A percentile compares a stretch with the other conserved stretches of the same genome.
Conservation (phyloP, 805 yeast species). For the Wickerhamomyces tratensis region DNA sequence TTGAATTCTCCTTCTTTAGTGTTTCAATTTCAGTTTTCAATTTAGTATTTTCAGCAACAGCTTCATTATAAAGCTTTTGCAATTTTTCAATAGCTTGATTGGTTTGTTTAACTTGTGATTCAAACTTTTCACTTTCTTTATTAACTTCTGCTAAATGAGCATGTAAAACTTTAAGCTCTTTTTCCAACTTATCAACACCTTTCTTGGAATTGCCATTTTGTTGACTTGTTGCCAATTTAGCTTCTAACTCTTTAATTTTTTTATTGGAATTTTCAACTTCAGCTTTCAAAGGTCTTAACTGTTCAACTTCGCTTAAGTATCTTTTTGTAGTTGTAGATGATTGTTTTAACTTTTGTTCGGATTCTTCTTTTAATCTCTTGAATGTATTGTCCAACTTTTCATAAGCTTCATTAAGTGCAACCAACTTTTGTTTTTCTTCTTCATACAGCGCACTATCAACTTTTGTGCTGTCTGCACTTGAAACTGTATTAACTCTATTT, state of each 20-base stretch:
- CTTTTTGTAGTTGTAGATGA: slow-evolving; percentile 14
- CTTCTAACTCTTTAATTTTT: slow-evolving; percentile 10
- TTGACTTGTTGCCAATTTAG: slow-evolving; percentile 2
- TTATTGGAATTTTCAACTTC: slow-evolving; percentile 9
- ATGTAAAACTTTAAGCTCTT: slow-evolving; percentile 8
- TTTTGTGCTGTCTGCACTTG: slow-evolving; percentile 15
- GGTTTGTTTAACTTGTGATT: background rate
- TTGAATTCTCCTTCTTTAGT: background rate
- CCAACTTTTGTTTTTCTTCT: slow-evolving; percentile 11
- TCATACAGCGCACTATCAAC: slow-evolving; percentile 16
- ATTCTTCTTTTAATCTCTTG: slow-evolving; percentile 11
- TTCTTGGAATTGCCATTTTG: slow-evolving; percentile 2
- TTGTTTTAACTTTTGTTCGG: slow-evolving; percentile 18
- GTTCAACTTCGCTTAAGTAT: slow-evolving; percentile 8
- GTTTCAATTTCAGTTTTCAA: background rate
- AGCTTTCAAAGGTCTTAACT: slow-evolving; percentile 16
- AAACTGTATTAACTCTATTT: slow-evolving; percentile 35
- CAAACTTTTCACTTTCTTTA: slow-evolving; percentile 3
- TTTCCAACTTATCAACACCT: slow-evolving; percentile 12
- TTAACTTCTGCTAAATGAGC: slow-evolving; percentile 6
- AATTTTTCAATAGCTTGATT: too few species aligned
- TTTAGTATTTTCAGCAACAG: background rate
- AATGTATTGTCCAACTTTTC: slow-evolving; percentile 5
- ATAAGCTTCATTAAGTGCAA: slow-evolving; percentile 12
- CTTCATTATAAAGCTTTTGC: too few species aligned